Evolutionary conservation across 1,284 basidiomycete genomes (phyloP), one percentile per base, ranked within the genome.

Genomic region (Cronartium ribicola): DNA sequence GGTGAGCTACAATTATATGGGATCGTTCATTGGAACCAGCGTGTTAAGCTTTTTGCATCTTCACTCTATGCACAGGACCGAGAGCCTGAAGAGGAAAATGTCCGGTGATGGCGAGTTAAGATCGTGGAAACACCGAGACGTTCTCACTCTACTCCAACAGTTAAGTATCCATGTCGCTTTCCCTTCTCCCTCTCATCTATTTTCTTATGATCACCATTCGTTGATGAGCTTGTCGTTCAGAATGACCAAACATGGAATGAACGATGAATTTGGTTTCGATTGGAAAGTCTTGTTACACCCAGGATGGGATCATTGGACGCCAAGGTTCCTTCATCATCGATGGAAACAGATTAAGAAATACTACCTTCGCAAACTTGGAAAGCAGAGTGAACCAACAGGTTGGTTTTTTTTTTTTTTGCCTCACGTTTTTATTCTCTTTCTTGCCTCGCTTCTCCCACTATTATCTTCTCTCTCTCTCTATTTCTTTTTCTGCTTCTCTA

Each of bases 271-370:
- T n/a, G 90, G 91, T 78, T 89, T 91, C 67, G 88, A 90, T 78
- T 91, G 90, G 90, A 90, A 90, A 80, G 84, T 84, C 17, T 83
- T 91, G 29, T 82, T 85, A 1, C 89, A 91, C 79, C 79, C 86
- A 36, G 84, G 87, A 74, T 91, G 90, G 90, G 90, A 91, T 78
- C 79, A 89, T n/a, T 91, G 88, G 88, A 90, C 89, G 80, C 85
- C 89, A 0, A 89, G 90, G 78, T 83, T 85, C 13, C 82, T 91
- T 43, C 89, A 90, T 77, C 84, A 89, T 51, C 87, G 89, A 64
- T 91, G 89, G 89, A 79, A 87, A 46, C 88, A 87, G 0, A 86
- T 91, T 86, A 91, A 90, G 79, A 84, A 85, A 68, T 43, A 64
- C 41, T 20, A 40, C 20, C 17, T 36, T 14, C 48, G 63, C 39